A percentile compares a stretch with the other conserved stretches of the same genome.
These are phyloP conservation scores for Linnemannia elongata DNA, from an alignment of 192 early-diverging fungal genomes.

Conservation along the genomic window DNA sequence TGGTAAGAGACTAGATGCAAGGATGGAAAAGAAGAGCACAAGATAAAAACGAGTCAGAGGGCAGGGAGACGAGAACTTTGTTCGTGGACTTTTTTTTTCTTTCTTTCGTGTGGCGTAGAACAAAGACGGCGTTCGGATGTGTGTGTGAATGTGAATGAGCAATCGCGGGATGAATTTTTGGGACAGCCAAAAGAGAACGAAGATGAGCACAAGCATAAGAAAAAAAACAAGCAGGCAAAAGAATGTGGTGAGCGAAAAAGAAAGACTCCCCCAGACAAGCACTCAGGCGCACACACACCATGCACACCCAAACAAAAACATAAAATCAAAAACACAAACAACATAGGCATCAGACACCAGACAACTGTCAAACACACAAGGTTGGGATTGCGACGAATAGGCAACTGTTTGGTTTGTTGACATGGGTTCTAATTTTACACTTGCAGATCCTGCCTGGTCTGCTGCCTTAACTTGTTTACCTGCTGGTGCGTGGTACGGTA, in stretches of 20 bases:
- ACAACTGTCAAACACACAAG: not conserved
- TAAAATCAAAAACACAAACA: not conserved
- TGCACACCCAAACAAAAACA: not conserved
- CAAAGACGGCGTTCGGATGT: not conserved
- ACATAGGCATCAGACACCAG: not conserved
- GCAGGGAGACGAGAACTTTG: not conserved
- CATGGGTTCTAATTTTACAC: conserved; percentile 4
- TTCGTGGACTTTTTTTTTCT: not conserved
- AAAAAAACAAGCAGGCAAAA: not conserved
- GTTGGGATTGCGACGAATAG: not conserved
- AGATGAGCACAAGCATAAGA: not conserved
- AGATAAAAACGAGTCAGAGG: not conserved
- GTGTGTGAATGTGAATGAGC: not conserved
- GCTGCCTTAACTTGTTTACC: too few species aligned
- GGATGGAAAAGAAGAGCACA: not conserved
- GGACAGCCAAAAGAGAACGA: not conserved
- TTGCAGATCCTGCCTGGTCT: not conserved
- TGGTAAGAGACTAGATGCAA: not conserved
- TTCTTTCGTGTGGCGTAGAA: not conserved
- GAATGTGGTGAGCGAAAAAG: not conserved
- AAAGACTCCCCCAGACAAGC: not conserved
- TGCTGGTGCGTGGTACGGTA: too few species aligned
- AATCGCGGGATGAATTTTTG: not conserved
- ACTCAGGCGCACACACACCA: not conserved
- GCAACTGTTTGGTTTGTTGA: not conserved